Evolutionary conservation across 176 grass and related monocot species (phyloP).

Genomic region (Triticum timopheevii): DNA sequence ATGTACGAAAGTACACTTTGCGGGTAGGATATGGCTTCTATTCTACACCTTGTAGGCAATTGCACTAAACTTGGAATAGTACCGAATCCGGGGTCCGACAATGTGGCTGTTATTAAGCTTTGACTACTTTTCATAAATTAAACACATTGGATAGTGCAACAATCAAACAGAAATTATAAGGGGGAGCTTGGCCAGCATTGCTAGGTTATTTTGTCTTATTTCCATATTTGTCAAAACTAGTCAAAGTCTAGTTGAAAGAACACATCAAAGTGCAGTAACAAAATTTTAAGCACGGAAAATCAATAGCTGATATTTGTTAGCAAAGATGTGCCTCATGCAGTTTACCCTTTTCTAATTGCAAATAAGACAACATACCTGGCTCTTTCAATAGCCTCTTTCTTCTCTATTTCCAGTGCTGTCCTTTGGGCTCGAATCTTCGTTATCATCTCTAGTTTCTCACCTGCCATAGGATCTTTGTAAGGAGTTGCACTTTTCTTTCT

Average conservation of each 20-base stretch:
- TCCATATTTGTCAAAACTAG: not conserved
- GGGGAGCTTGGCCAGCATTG: not conserved
- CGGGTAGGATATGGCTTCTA: too few relatives aligned
- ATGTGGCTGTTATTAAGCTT: not conserved
- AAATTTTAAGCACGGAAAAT: not conserved
- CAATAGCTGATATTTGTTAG: not conserved
- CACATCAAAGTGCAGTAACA: not conserved
- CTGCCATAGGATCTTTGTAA: slow-evolving; percentile 88
- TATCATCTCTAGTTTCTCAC: slow-evolving; percentile 87
- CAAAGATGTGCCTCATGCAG: not conserved
- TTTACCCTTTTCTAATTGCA: not conserved
- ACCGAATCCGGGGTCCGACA: too few relatives aligned
- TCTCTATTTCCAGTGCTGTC: slow-evolving; percentile 59
- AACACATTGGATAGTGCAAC: not conserved
- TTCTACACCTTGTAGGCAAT: too few relatives aligned
- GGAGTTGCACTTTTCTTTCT: slow-evolving; percentile 61
- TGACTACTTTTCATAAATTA: not conserved
- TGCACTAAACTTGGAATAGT: too few relatives aligned
- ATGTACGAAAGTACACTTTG: too few relatives aligned
- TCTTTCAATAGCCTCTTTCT: slow-evolving; percentile 64
- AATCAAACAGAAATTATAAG: not conserved
- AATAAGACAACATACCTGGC: slow-evolving; percentile 72
- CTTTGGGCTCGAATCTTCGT: slow-evolving; percentile 77
- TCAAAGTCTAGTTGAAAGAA: slow-evolving; percentile 16
- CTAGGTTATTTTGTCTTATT: not conserved